Evolutionary conservation across 345 rosid genomes (phyloP), one percentile per base, ranked within the genome.

Genomic region (Jatropha curcas): DNA sequence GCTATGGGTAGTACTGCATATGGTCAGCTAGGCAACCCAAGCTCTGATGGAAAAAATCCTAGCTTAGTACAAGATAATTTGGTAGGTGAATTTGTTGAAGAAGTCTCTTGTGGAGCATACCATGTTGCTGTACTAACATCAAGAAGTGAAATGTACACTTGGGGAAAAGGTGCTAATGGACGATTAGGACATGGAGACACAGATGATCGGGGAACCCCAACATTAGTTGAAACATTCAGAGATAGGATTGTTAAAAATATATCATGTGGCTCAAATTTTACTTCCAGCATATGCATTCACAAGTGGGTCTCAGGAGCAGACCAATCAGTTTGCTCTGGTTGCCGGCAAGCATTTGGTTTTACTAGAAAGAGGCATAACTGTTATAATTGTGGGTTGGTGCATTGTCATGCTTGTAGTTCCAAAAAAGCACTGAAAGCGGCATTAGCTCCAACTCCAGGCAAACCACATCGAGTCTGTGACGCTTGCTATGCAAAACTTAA

Each of bases 271-370:
- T 88, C 98, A 3, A 92, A 91, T 87, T 92, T 91, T 68, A 87
- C 96, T 50, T 88, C 98, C 27, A 84, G 93, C 68, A 91, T 95
- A 72, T 95, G 97, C 80, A 89, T 89, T 70, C 99, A 92, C 79
- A 95, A 95, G 70, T 95, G 99, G 99, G 90, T 91, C 60, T 91
- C 98, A 0, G 98, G 98, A 33, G 89, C 90, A 7, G 99, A 95
- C 71, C 99, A 92, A 69, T 95, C 98, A 12, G 79, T 92, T 76
- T 95, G 99, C 85, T 87, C 94, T 34, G 89, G 92, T 13, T 95
- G 99, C 72, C 87, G 97, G 46, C 98, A 89, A 77, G 90, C 96
- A 22, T 95, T 95, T 67, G 97, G 99, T 17, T 95, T 95, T 79
- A 95, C 99, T 25, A 85, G 91, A 77, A 95, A 95, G 86, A 88